Evolutionary conservation across 208 protist genomes (phyloP), one percentile per base, ranked within the genome.

Genomic region (Endotrypanum monterogeii): DNA sequence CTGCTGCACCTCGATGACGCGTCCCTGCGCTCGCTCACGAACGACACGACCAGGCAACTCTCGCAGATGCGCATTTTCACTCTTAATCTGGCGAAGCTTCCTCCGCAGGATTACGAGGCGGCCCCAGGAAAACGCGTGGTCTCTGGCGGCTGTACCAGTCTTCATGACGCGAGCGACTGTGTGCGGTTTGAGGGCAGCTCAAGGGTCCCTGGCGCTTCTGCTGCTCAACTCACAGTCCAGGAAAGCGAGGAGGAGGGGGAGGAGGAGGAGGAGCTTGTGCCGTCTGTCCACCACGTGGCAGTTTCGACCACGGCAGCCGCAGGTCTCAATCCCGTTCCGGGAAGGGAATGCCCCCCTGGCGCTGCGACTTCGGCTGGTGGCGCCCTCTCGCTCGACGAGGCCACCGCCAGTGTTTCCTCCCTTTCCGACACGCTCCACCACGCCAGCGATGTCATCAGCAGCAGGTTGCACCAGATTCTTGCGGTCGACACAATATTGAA

Each of bases 61-160:
- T 88, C 86, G 39, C 74, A 83, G 58, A 84, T 85, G 68, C 90
- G 88, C 44, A 77, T 93, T 52, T 95, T 91, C 57, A 83, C 79
- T 28, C 76, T 91, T 16, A 81, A 95, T 67, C 80, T 95, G 39
- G 67, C 79, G n/a, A 77, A 62, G 44, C 67, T 94, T n/a, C 85
- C 87, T 1, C 76, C 79, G 35, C 74, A 84, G 44, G 87, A 90
- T 30, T 90, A 89, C 73, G 83, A 84, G 58, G 14, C 41, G 52
- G 41, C 30, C 16, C 46, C 41, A 12, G 62, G 35, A 51, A 52
- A 55, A 44, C 76, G 61, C 54, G 4, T 63, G 44, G 44, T 50
- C 54, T 25, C 48, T n/a, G 32, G 25, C 37, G 39, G 62, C 41
- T 52, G 48, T 55, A 44, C 50, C 3, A 70, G 50, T 50, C 41